These are phyloP conservation scores for Boletus reticulatus DNA, from an alignment of 768 basidiomycete species.

Conservation along the genomic window DNA sequence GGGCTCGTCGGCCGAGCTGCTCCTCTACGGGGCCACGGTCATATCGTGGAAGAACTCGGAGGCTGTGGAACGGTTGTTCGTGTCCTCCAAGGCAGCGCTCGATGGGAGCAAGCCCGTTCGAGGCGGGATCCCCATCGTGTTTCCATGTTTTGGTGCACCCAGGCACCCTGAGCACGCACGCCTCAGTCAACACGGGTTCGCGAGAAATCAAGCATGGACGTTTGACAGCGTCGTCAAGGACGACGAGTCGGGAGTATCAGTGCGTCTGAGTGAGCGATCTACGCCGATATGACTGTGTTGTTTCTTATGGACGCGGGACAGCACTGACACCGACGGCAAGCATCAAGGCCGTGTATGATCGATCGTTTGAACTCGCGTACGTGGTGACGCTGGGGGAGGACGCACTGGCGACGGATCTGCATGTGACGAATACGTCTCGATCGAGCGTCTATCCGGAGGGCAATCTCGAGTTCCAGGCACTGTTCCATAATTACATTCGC, in stretches of 20 bases:
- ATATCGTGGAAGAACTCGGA: slow-evolving; percentile 72
- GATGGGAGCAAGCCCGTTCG: slow-evolving; percentile 80
- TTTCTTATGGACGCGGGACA: slow-evolving; percentile 24
- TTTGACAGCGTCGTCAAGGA: slow-evolving; percentile 65
- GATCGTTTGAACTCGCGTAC: slow-evolving; percentile 71
- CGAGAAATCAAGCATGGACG: slow-evolving; percentile 72
- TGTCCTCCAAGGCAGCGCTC: slow-evolving; percentile 74
- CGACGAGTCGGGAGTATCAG: slow-evolving; percentile 68
- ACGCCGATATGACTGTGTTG: not conserved
- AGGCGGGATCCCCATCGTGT: slow-evolving; percentile 61
- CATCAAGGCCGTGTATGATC: slow-evolving; percentile 58
- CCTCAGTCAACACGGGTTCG: slow-evolving; percentile 90
- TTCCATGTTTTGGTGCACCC: slow-evolving; percentile 89
- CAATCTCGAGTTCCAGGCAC: slow-evolving; percentile 81
- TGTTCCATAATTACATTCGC: slow-evolving; percentile 89
- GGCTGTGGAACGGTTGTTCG: slow-evolving; percentile 70
- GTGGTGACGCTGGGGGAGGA: slow-evolving; percentile 76
- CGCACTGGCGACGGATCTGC: slow-evolving; percentile 74
- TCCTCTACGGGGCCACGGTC: slow-evolving; percentile 84
- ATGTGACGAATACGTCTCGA: slow-evolving; percentile 69
- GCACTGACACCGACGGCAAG: slow-evolving; percentile 62
- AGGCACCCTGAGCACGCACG: slow-evolving; percentile 66
- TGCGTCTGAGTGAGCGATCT: slow-evolving; percentile 63
- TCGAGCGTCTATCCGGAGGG: slow-evolving; percentile 38
- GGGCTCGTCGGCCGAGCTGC: slow-evolving; percentile 65